Evolutionary conservation across 2,329 filamentous ascomycete genomes (phyloP).

Genomic region (Ascochyta koolunga): DNA sequence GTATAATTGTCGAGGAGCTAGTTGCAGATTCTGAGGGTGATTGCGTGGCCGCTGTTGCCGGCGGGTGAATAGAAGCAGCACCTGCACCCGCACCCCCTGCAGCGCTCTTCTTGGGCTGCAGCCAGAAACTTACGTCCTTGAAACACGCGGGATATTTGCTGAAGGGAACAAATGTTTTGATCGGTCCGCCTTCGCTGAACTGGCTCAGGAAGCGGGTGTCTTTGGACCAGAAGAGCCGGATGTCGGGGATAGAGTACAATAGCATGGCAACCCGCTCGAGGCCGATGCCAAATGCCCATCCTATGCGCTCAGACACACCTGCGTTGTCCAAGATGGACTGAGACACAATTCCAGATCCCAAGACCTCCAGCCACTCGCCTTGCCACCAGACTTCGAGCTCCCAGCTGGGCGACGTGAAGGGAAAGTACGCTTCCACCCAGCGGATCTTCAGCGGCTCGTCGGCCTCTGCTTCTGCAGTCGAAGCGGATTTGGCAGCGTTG

Average conservation of each 20-base stretch:
- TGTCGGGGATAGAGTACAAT: slow-evolving; percentile 93
- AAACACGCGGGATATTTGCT: slow-evolving; percentile 89
- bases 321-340: slow-evolving; percentile 82
- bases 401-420: slow-evolving; percentile 94
- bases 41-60: slow-evolving; percentile 4
- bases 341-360: slow-evolving; percentile 89
- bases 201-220: slow-evolving; percentile 87
- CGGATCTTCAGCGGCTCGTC: slow-evolving; percentile 79
- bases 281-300: slow-evolving; percentile 95
- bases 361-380: slow-evolving; percentile 92
- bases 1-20: slow-evolving; percentile 8
- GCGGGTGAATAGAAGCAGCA: slow-evolving; percentile 16
- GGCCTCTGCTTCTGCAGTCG: slow-evolving; percentile 52
- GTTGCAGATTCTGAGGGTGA: slow-evolving; percentile 1
- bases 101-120: slow-evolving; percentile 50
- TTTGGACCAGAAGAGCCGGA: slow-evolving; percentile 91
- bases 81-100: slow-evolving; percentile 30
- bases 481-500: slow-evolving; percentile 70
- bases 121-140: slow-evolving; percentile 95
- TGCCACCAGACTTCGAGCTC: slow-evolving; percentile 95
- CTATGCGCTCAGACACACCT: slow-evolving; percentile 74
- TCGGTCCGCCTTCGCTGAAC: slow-evolving; percentile 62
- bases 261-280: slow-evolving; percentile 97
- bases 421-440: slow-evolving; percentile 98
- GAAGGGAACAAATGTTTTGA: slow-evolving; percentile 78